A percentile compares a stretch with the other conserved stretches of the same genome.
Evolutionary conservation across 1,284 basidiomycete genomes (phyloP).

Genomic region (Rhodotorula sp.): DNA sequence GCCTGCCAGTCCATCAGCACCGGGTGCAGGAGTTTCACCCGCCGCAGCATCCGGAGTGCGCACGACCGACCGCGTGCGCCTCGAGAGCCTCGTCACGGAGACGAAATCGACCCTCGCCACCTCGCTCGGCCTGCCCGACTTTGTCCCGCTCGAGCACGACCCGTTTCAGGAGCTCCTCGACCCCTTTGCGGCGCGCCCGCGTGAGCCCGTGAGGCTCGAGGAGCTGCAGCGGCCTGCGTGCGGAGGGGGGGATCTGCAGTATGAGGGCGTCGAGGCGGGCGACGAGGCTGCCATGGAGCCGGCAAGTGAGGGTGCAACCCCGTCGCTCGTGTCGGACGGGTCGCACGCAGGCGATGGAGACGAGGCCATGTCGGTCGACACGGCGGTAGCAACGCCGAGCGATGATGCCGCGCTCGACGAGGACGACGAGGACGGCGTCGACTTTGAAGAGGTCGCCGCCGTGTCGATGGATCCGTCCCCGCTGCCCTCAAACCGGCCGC

Average conservation of each 20-base stretch:
- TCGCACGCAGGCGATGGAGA: background rate
- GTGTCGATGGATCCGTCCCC: background rate
- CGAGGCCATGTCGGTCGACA: slow-evolving; percentile 25
- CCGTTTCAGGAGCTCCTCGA: slow-evolving; percentile 16
- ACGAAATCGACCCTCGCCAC: slow-evolving; percentile 13
- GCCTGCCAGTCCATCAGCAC: background rate
- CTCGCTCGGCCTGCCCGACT: slow-evolving; percentile 20
- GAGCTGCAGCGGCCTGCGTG: background rate
- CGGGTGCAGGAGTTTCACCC: background rate
- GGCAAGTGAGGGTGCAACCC: slow-evolving; percentile 1
- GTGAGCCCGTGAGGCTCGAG: background rate
- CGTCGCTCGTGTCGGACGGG: slow-evolving; percentile 8
- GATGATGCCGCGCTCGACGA: slow-evolving; percentile 4
- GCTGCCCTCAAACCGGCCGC: background rate
- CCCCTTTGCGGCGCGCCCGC: too few species aligned
- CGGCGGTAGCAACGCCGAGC: background rate
- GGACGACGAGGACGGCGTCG: slow-evolving; percentile 22
- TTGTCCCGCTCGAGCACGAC: slow-evolving; percentile 25
- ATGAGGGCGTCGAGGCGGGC: background rate
- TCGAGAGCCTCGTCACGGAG: slow-evolving; percentile 24
- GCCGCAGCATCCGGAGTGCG: background rate
- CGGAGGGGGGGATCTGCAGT: background rate
- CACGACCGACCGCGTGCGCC: slow-evolving; percentile 27
- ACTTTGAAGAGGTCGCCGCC: slow-evolving; percentile 31
- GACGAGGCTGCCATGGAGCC: slow-evolving; percentile 2